Base-by-base conservation (phyloP, 257 asterid genomes). In the Knoxia roxburghii region DNA sequence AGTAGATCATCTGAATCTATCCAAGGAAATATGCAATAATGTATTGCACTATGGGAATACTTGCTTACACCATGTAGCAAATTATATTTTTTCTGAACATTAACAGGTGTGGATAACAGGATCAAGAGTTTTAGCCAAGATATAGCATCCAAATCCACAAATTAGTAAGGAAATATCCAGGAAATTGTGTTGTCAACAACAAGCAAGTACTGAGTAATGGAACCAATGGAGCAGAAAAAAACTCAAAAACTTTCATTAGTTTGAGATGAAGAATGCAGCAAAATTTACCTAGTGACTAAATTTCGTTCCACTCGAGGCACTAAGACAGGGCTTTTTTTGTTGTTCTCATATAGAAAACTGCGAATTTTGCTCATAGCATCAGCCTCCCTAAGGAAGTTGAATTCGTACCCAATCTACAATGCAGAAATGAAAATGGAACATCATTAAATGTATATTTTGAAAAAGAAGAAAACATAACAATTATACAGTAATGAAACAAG, bases 331-430 rank as follows among this genome's bases (percentile, higher is more conserved):
- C 85, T 27, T 80, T 71, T 90, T 76, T 83, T 90, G 84, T 90
- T 90, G 72, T 79, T 87, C 74, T 76, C 82, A 52, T 77, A 82
- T 30, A 94, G 81, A 78, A 90, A 94, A 30, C 29, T 78, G 6
- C 78, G 86, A 72, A 90, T 94, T 82, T 83, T 90, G 68, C 85
- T 87, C 99, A 94, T 94, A 57, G 99, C 96, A 78, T 80, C 89
- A 56, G 98, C 98, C 80, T 90, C 99, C 85, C 97, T 84, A 79
- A 73, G 61, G 74, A 94, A 94, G 83, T 94, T 65, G 80, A 94
- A 94, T 72, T 94, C 98, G 76, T 88, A 87, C 69, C 96, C 96
- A 75, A 94, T 94, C 99, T 94, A 67, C 61, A 80, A 49, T 40
- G 78, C 26, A 76, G 37, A 74, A 73, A 54, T 20, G 48, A 67